phyloP scores from a whole-genome alignment of 495 filamentous ascomycete species.

The Hypoxylon lenormandii region DNA sequence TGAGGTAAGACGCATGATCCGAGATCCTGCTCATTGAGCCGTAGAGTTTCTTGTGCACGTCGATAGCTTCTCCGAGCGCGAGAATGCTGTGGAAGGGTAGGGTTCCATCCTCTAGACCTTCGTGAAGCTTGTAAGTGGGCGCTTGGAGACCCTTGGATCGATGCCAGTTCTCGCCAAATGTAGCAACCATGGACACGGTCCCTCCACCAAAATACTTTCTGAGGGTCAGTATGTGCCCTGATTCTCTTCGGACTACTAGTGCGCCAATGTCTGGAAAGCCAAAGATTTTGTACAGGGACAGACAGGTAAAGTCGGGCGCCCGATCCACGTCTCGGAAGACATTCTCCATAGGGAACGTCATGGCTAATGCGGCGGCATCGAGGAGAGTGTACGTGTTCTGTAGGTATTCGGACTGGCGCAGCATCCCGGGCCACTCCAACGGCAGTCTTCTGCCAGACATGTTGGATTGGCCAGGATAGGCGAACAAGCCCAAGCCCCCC shows the following conservation, averaged over 20 bases:
- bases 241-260: slow-evolving; percentile 72
- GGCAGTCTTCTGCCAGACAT: slow-evolving; percentile 79
- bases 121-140: slow-evolving; percentile 64
- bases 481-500: slow-evolving; percentile 69
- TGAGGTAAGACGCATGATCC: slow-evolving; percentile 70
- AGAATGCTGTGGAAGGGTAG: slow-evolving; percentile 82
- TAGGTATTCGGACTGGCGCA: slow-evolving; percentile 60
- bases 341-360: slow-evolving; percentile 70
- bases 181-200: slow-evolving; percentile 76
- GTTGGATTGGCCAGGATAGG: slow-evolving; percentile 83
- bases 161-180: slow-evolving; percentile 71
- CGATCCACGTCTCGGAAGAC: slow-evolving; percentile 67
- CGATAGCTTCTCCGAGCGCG: slow-evolving; percentile 75
- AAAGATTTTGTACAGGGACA: slow-evolving; percentile 87
- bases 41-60: slow-evolving; percentile 72
- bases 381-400: slow-evolving; percentile 72
- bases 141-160: slow-evolving; percentile 65
- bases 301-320: slow-evolving; percentile 77
- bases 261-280: slow-evolving; percentile 82
- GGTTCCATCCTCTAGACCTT: slow-evolving; percentile 81
- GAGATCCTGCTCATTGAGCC: slow-evolving; percentile 72
- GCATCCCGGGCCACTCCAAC: slow-evolving; percentile 66
- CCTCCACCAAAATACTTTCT: slow-evolving; percentile 82
- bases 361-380: slow-evolving; percentile 78
- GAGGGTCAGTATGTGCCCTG: slow-evolving; percentile 70